Evolutionary conservation across 148 eudicot genomes (phyloP), one percentile per base, ranked within the genome.

Genomic region (Camellia lanceoleosa): DNA sequence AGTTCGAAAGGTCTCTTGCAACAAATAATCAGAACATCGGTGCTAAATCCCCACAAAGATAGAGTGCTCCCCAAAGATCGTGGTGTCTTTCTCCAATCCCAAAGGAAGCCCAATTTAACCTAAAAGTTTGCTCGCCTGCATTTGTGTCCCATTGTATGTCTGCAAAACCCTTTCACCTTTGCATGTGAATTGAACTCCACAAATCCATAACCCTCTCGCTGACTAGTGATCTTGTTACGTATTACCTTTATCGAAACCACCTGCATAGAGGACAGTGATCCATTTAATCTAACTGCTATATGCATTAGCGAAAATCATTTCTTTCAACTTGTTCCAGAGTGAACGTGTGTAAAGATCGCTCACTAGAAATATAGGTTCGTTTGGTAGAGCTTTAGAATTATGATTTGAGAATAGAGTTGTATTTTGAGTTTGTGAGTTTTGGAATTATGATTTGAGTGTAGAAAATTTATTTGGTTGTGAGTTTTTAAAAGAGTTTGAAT

Each of bases 21-120:
- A 84, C 73, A 93, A 63, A 78, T 90, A 85, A n/a, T n/a, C n/a
- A n/a, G n/a, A n/a, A n/a, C n/a, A n/a, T n/a, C n/a, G n/a, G n/a
- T n/a, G n/a, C n/a, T n/a, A n/a, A n/a, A n/a, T 98, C 54, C 99
- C 99, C 18, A 96, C 99, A 83, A 96, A 96, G 42, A 96, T 96
- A 78, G 99, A 96, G 84, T 92, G 97, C 75, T 96, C 99, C 68
- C 97, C 97, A 59, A 91, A 90, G n/a, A 83, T 93, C 98, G 38
- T 86, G 84, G 20, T 93, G 90, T 78, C 89, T 82, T 77, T 96
- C 99, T 74, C 99, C 99, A 76, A 91, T 88, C 54, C 99, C 98
- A 81, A 92, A 96, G 52, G 99, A 93, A 67, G 99, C 99, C 99
- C 99, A 96, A 80, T 96, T 96, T 72, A 96, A 82, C 84, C 99